phyloP scores from a whole-genome alignment of 805 yeast species.

The Saccharomycopsis fermentans region DNA sequence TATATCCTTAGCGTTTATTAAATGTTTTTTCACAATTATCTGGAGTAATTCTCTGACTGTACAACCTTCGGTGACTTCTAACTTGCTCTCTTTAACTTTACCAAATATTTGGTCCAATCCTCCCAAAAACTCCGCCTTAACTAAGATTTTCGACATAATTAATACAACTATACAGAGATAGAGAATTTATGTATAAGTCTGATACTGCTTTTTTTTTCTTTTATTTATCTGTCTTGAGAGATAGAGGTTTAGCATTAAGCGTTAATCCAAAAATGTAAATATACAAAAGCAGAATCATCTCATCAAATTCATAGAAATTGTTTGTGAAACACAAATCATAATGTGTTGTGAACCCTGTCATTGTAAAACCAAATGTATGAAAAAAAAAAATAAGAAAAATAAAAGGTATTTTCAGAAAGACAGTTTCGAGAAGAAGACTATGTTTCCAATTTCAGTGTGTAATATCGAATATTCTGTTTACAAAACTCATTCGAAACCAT shows the following conservation, averaged over 20 bases:
- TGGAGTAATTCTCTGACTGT: conserved; percentile 11
- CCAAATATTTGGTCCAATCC: conserved; percentile 18
- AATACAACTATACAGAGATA: no score
- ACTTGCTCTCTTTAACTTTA: conserved; percentile 6
- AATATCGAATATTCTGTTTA: no score
- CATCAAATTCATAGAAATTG: not conserved
- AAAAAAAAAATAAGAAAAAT: not conserved
- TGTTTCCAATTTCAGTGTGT: not conserved
- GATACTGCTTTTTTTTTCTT: not conserved
- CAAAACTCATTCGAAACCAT: not conserved
- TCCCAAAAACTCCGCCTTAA: conserved; percentile 18
- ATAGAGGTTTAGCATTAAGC: not conserved
- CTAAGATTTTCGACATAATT: conserved; percentile 4
- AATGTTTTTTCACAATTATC: conserved; percentile 10
- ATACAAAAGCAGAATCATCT: not conserved
- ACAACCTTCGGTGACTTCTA: conserved; percentile 7
- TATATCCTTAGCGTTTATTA: conserved; percentile 8
- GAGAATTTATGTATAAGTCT: not conserved
- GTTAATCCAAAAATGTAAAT: not conserved
- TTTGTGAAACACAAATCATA: not conserved
- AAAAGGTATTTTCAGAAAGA: not conserved
- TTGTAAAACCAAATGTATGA: not conserved
- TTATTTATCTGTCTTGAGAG: not conserved
- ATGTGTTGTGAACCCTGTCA: not conserved
- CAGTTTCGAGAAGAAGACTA: not conserved